Conservation (phyloP, 345 rosid species). For the Rhodomyrtus tomentosa region DNA sequence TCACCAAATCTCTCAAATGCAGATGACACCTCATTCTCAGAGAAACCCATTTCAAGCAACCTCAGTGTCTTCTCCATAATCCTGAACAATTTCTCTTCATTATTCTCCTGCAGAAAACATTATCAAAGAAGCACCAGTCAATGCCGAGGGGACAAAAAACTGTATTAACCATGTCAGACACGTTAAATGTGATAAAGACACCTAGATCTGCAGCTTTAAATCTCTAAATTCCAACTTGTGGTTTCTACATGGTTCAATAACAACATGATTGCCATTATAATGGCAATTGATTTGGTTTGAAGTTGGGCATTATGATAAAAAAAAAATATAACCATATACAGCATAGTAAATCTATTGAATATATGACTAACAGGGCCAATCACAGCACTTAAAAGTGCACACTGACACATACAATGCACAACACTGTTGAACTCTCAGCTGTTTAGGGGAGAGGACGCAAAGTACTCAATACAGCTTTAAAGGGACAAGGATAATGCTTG, state of each 20-base stretch:
- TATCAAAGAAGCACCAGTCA: not conserved
- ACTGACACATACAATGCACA: not conserved
- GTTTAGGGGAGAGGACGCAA: not conserved
- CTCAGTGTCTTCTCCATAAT: slow-evolving; percentile 78
- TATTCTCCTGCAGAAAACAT: slow-evolving; percentile 27
- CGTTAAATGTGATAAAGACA: not conserved
- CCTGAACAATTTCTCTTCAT: slow-evolving; percentile 54
- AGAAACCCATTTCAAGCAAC: slow-evolving; percentile 90
- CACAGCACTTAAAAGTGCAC: not conserved
- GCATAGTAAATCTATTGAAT: not conserved
- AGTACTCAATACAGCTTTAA: not conserved
- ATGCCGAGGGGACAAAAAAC: not conserved
- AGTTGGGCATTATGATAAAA: not conserved
- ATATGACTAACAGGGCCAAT: not conserved
- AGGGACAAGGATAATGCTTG: not conserved
- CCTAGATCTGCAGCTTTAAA: not conserved
- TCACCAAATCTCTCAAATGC: slow-evolving; percentile 80
- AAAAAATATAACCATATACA: not conserved
- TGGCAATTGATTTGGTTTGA: not conserved
- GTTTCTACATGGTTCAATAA: not conserved
- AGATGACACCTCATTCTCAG: slow-evolving; percentile 68
- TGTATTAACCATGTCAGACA: not conserved
- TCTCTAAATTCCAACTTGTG: not conserved
- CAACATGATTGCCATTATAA: not conserved
- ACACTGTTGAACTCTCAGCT: not conserved